These are phyloP conservation scores for Metrosideros polymorpha DNA, from an alignment of 441 rosid genomes.

Conservation along the genomic window DNA sequence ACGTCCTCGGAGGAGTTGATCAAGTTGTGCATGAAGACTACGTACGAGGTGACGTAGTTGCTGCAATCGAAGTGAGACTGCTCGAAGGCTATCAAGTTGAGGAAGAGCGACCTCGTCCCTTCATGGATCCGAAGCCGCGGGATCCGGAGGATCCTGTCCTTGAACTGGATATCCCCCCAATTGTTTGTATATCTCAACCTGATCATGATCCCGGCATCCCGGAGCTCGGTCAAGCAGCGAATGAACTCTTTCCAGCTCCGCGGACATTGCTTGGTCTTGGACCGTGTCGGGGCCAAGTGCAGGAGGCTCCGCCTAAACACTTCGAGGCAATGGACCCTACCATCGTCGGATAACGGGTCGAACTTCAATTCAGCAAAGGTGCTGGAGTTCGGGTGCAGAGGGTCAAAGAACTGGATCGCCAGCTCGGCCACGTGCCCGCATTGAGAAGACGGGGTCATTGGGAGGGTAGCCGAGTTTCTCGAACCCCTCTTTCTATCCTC, in stretches of 20 bases:
- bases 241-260: neutral
- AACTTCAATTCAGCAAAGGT: fast-evolving
- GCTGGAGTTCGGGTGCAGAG: neutral
- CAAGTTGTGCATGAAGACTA: conserved; percentile 80
- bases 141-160: neutral
- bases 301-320: neutral
- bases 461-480: neutral
- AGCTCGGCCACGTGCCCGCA: neutral
- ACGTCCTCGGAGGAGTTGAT: conserved; percentile 70
- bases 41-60: conserved; percentile 65
- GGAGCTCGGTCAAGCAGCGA: neutral
- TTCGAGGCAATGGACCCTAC: neutral
- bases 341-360: neutral
- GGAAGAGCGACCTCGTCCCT: conserved; percentile 77
- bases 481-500: neutral
- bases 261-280: neutral
- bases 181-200: fast-evolving
- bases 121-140: conserved; percentile 39
- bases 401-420: neutral
- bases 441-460: neutral
- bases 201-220: neutral
- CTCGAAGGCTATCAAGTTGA: conserved; percentile 73
- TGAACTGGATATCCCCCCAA: neutral
- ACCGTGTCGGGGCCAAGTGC: fast-evolving
- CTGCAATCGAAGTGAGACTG: conserved; percentile 57